phyloP scores from a whole-genome alignment of 306 rosid genomes.

The Myrica gale region DNA sequence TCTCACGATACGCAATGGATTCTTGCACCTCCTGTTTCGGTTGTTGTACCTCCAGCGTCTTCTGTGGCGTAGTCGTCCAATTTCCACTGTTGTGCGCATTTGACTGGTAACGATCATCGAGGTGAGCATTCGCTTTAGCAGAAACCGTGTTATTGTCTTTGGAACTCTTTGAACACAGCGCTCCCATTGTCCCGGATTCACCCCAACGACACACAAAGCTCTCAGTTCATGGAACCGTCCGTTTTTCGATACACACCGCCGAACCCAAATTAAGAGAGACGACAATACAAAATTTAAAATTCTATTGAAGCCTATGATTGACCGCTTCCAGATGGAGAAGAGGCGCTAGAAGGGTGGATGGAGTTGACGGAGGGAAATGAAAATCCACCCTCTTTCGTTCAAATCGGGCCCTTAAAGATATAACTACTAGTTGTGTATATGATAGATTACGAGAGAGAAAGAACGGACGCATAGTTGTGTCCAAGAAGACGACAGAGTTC shows the following conservation, averaged over 20 bases:
- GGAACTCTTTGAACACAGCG: constrained; percentile 58
- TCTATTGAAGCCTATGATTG: too few relatives aligned
- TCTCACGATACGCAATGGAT: constrained; percentile 14
- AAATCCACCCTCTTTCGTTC: not conserved
- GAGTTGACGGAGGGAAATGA: not conserved
- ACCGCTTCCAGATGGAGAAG: too few relatives aligned
- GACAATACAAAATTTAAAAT: too few relatives aligned
- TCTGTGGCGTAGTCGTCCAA: constrained; percentile 29
- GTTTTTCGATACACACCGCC: not conserved
- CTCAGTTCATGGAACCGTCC: constrained; percentile 14
- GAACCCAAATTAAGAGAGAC: too few relatives aligned
- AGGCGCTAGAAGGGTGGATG: not conserved
- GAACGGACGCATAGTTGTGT: not conserved
- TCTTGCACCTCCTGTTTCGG: constrained; percentile 28
- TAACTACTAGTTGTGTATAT: not conserved
- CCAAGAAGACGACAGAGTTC: not conserved
- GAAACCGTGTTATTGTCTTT: constrained; percentile 28
- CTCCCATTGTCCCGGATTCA: constrained; percentile 56
- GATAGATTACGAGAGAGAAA: not conserved
- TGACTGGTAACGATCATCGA: constrained; percentile 25
- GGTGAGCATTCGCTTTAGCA: constrained; percentile 30
- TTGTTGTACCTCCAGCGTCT: constrained; percentile 11
- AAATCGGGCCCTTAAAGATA: not conserved
- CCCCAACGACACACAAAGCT: constrained; percentile 23
- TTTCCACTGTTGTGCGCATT: constrained; percentile 16